These are phyloP conservation scores for Syzygium syzygioides DNA, from an alignment of 441 rosid genomes.

Conservation along the genomic window DNA sequence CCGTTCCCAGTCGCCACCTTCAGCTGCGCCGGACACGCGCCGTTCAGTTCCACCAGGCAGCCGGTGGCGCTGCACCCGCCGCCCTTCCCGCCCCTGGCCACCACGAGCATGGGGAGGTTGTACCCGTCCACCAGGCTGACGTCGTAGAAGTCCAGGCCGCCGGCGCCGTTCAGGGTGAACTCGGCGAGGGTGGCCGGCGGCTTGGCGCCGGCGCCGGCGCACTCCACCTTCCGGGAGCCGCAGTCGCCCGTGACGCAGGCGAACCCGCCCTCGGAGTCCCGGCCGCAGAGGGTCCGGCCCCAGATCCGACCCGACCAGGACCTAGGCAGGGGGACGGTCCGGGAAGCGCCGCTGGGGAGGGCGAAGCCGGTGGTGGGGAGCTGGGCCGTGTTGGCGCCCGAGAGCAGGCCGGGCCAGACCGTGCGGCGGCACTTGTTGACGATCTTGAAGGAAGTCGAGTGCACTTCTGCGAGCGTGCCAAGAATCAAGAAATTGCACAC, in stretches of 20 bases:
- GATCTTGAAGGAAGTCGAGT: slow-evolving; percentile 58
- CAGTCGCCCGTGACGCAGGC: slow-evolving; percentile 64
- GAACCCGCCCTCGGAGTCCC: slow-evolving; percentile 35
- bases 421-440: slow-evolving; percentile 64
- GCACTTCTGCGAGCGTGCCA: slow-evolving; percentile 21
- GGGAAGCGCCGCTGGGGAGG: slow-evolving; percentile 50
- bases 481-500: background rate
- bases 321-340: slow-evolving; percentile 36
- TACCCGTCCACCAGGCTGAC: slow-evolving; percentile 82
- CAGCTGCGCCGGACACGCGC: slow-evolving; percentile 59
- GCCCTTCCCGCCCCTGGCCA: slow-evolving; percentile 33
- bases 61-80: slow-evolving; percentile 76
- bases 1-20: slow-evolving; percentile 23
- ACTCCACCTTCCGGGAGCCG: slow-evolving; percentile 54
- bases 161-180: slow-evolving; percentile 70
- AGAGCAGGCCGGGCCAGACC: slow-evolving; percentile 83
- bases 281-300: slow-evolving; percentile 54
- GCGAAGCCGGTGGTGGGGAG: slow-evolving; percentile 77
- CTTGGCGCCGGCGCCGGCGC: slow-evolving; percentile 55
- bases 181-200: slow-evolving; percentile 86
- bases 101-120: slow-evolving; percentile 62
- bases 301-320: slow-evolving; percentile 78
- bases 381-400: slow-evolving; percentile 57
- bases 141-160: slow-evolving; percentile 71
- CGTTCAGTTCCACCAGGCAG: slow-evolving; percentile 66